Base-by-base conservation (phyloP, 2,329 filamentous ascomycete genomes). In the Stromatinia cepivora region DNA sequence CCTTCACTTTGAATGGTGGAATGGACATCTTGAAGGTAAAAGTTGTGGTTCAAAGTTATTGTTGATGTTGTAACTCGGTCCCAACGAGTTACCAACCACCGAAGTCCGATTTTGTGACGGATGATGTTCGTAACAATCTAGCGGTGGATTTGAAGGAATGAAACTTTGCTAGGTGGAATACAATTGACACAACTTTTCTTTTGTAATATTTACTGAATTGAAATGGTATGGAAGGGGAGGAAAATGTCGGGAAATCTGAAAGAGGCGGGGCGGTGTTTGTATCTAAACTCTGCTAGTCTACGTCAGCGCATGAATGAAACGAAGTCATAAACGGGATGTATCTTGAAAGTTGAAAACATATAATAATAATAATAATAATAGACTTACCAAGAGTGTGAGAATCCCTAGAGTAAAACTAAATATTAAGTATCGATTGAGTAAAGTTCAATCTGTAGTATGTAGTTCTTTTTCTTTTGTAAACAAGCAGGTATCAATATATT, bases 1-100 rank as follows among this genome's bases (percentile, higher is more conserved):
- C 93, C 86, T 94, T 97, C 84, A 99, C 95, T 82, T 92, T 96
- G 85, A 97, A 97, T 71, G 89, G 88, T 76, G 85, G 84, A 71
- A 79, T 81, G 80, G 90, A 84, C 91, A 94, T 94, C 79, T 81
- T 86, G 66, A 56, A 39, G 28, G 25, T 64, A 54, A 36, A 25
- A 36, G 39, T 31, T 56, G 52, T 50, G 48, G 15, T 64, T n/a
- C n/a, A 54, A 45, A 54, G 48, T 68, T 42, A 9, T 58, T 66
- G 54, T 48, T 69, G 66, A 54, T 48, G 58, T 56, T 69, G 66
- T 54, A 64, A 64, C 58, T 64, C 54, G 48, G 58, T 64, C 58
- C 66, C 10, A 42, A 62, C 58, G 48, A 46, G 59, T 69, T 69
- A 61, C 59, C 66, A 59, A 67, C 65, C 53, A 59, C 65, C 53